Evolutionary conservation across 1,284 basidiomycete genomes (phyloP).

Genomic region (Somion occarium): DNA sequence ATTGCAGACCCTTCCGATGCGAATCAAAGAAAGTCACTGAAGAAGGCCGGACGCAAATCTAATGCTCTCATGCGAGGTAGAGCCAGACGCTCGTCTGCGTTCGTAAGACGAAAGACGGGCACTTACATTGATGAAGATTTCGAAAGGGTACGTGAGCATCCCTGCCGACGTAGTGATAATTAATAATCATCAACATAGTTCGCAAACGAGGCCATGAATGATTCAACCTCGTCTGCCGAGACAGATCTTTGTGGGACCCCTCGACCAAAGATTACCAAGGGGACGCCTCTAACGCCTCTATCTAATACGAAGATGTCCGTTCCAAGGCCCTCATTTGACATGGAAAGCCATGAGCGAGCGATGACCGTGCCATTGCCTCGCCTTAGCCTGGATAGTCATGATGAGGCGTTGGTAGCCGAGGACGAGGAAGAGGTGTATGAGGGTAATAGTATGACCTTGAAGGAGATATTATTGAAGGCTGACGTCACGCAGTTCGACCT

Average conservation of each 20-base stretch:
- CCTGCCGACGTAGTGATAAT: background rate
- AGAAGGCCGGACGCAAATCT: background rate
- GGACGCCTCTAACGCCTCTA: conserved; percentile 17
- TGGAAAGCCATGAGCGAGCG: conserved; percentile 14
- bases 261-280: conserved; percentile 8
- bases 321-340: conserved; percentile 20
- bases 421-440: conserved; percentile 16
- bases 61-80: conserved; percentile 8
- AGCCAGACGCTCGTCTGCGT: conserved; percentile 20
- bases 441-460: conserved; percentile 22
- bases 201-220: conserved; percentile 16
- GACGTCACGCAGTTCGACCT: conserved; percentile 14
- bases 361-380: conserved; percentile 9
- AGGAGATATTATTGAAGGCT: conserved; percentile 23
- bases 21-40: no score
- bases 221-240: conserved; percentile 15
- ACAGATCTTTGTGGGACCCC: conserved; percentile 4
- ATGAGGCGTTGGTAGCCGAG: conserved; percentile 6
- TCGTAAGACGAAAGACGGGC: conserved; percentile 11
- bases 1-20: no score
- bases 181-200: conserved; percentile 12
- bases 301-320: conserved; percentile 18
- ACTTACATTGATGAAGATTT: conserved; percentile 17
- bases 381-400: conserved; percentile 4
- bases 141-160: conserved; percentile 14